Evolutionary conservation across 2,329 filamentous ascomycete species (phyloP).

Genomic region (Alternaria solani): DNA sequence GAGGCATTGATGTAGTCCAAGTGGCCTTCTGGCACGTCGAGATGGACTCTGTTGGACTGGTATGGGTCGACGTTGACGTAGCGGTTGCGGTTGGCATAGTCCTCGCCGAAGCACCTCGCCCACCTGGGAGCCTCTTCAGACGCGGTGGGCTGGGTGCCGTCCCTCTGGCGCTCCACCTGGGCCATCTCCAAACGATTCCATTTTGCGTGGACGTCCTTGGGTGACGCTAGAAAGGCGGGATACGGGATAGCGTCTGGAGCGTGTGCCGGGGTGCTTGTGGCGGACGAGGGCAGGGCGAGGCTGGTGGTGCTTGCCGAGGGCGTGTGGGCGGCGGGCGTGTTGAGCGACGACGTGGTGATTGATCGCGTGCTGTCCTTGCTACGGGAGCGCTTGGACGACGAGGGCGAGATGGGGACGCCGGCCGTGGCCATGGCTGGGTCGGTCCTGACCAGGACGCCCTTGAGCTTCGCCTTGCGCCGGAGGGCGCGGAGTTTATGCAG

Average conservation of each 20-base stretch:
- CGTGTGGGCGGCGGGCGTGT: constrained; percentile 35
- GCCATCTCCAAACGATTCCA: constrained; percentile 70
- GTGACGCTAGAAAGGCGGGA: constrained; percentile 63
- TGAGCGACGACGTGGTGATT: constrained; percentile 35
- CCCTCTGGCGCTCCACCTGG: constrained; percentile 62
- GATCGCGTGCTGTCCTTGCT: constrained; percentile 50
- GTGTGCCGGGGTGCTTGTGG: constrained; percentile 19
- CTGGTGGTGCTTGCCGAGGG: constrained; percentile 44
- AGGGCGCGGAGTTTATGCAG: constrained; percentile 53
- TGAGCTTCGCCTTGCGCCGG: constrained; percentile 51
- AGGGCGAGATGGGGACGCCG: constrained; percentile 43
- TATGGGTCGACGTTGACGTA: constrained; percentile 92
- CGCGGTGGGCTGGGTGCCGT: constrained; percentile 50
- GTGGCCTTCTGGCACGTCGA: constrained; percentile 75
- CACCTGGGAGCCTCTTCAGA: constrained; percentile 60
- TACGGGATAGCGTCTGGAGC: constrained; percentile 43
- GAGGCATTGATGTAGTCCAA: constrained; percentile 63
- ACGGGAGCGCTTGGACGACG: constrained; percentile 51
- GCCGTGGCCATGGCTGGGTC: constrained; percentile 38
- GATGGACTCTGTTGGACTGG: constrained; percentile 82
- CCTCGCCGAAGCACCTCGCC: constrained; percentile 65
- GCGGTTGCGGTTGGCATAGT: constrained; percentile 73
- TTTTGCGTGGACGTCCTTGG: constrained; percentile 64
- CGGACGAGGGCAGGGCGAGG: constrained; percentile 39
- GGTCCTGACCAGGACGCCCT: constrained; percentile 36